Base-by-base conservation (phyloP, 768 basidiomycete species). In the Lepiota brunneoincarnata region DNA sequence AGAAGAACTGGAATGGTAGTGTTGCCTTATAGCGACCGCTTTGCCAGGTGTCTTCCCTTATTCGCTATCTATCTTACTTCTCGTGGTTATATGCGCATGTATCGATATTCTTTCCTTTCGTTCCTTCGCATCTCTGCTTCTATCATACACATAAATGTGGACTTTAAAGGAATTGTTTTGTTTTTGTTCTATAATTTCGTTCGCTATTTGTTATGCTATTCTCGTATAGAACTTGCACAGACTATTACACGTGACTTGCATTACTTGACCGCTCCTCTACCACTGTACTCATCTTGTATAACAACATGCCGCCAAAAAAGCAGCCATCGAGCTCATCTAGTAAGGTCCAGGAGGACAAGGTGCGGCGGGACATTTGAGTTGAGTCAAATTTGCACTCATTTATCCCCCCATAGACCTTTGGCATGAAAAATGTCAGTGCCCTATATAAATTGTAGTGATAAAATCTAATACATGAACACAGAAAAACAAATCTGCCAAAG, bases 401-500 rank as follows among this genome's bases (percentile, higher is more conserved):
- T 31, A 43, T 38, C 56, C 56, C 51, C 59, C 55, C 50, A 52
- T 71, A 91, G 90, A 93, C 91, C 49, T 92, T 92, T 71, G 91
- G 90, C 49, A 71, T 92, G 82, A 92, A 92, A 78, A 91, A 92
- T 70, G 90, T 90, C 58, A 60, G 86, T 76, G 45, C 28, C 23
- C 17, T 26, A 23, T 10, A n/a, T 49, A 42, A 37, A 7, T 34
- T 44, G 15, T 46, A 55, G 31, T 24, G 37, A 44, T 54, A 38
- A 35, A 31, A 48, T 43, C 43, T 28, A 42, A 56, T n/a, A 54
- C 26, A 54, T 46, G 41, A 35, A 43, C 49, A 31, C 66, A 91
- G 89, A 95, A 94, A 91, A 94, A 93, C 67, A 94, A 93, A 75
- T 95, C 93, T 2, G 73, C 91, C 63, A 97, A 89, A 70, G 95